Evolutionary conservation across 768 basidiomycete genomes (phyloP).

Genomic region (Lepiota venenata): DNA sequence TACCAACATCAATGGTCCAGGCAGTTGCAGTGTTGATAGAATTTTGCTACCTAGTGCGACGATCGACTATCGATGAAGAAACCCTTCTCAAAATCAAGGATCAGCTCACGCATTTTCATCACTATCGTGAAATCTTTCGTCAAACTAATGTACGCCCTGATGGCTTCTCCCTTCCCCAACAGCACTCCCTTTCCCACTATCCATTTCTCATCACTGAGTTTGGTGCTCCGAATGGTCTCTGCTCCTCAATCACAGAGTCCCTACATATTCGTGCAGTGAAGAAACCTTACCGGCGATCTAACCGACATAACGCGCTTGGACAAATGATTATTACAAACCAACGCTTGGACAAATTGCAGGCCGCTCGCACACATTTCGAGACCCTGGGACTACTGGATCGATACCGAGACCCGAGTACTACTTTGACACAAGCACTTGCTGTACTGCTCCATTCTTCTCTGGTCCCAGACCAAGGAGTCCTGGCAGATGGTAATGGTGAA

Average conservation of each 20-base stretch:
- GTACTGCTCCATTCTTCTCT: no score
- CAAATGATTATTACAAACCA: slow-evolving; percentile 34
- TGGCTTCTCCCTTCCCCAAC: slow-evolving; percentile 19
- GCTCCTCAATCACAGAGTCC: no score
- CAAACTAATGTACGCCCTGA: slow-evolving; percentile 8
- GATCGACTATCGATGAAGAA: background rate
- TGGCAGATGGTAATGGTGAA: no score
- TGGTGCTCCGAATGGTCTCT: slow-evolving; percentile 26
- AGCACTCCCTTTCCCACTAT: slow-evolving; percentile 23
- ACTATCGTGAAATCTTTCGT: slow-evolving; percentile 25
- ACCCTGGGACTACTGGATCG: slow-evolving; percentile 14
- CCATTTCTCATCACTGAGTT: slow-evolving; percentile 15
- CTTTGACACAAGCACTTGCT: background rate
- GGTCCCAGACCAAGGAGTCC: no score
- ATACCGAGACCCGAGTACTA: no score
- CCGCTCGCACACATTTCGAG: slow-evolving; percentile 14
- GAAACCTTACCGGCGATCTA: slow-evolving; percentile 31
- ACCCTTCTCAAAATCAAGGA: slow-evolving; percentile 17
- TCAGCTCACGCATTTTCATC: slow-evolving; percentile 22
- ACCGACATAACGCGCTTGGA: slow-evolving; percentile 23
- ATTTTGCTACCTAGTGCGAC: slow-evolving; percentile 25
- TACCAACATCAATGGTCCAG: no score
- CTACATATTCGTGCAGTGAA: no score
- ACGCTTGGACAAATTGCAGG: slow-evolving; percentile 25
- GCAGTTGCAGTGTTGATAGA: slow-evolving; percentile 27